These are phyloP conservation scores for grape (Vitis vinifera) DNA, from an alignment of 164 flowering plant species.

Conservation along the genomic window ASM3070453v1 NC_081819.1:23449501-23450000, in stretches of 20 bases:
- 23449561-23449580: too few relatives aligned
- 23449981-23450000: too few relatives aligned
- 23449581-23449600: too few relatives aligned
- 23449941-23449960: constrained; percentile 6
- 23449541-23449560: too few relatives aligned
- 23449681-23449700: too few relatives aligned
- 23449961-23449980: constrained; percentile 3
- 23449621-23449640: too few relatives aligned
- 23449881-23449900: constrained; percentile 80
- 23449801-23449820: constrained; percentile 36
- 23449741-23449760: not conserved
- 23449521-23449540: too few relatives aligned
- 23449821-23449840: constrained; percentile 75
- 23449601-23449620: too few relatives aligned
- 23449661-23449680: too few relatives aligned
- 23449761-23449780: constrained; percentile 56
- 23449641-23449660: too few relatives aligned
- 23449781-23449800: constrained; percentile 92
- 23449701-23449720: too few relatives aligned
- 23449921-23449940: constrained; percentile 82
- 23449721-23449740: not conserved
- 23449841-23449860: constrained; percentile 79
- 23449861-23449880: constrained; percentile 73
- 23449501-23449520: too few relatives aligned
- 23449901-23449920: constrained; percentile 93